Percentiles rank a stretch among this genome's conserved stretches.
Conservation (phyloP, 805 yeast species). For the Candida lessepsii region DNA sequence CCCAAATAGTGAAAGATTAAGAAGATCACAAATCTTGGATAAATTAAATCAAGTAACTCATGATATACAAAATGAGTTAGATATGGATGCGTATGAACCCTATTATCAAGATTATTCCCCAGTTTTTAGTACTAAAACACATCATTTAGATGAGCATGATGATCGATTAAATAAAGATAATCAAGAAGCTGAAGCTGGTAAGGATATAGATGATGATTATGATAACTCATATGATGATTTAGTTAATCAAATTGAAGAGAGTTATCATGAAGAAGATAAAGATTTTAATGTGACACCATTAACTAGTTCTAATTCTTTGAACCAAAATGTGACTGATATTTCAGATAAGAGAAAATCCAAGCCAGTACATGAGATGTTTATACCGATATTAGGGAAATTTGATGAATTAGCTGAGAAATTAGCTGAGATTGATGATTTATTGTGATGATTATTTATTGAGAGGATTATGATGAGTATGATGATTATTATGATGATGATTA, state of each 20-base stretch:
- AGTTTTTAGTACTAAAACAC: neutral
- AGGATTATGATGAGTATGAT: too few species aligned
- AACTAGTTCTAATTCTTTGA: conserved; percentile 34
- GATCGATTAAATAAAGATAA: conserved; percentile 19
- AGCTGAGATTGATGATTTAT: conserved; percentile 33
- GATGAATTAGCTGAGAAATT: conserved; percentile 43
- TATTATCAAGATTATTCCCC: conserved; percentile 2
- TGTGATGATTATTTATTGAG: too few species aligned
- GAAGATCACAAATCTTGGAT: conserved; percentile 39
- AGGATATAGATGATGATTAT: neutral
- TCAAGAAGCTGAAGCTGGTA: conserved; percentile 17
- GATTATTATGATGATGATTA: too few species aligned
- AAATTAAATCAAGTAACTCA: conserved; percentile 38
- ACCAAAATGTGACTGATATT: conserved; percentile 29
- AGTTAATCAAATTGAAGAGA: conserved; percentile 13
- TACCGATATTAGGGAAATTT: conserved; percentile 53
- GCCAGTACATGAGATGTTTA: conserved; percentile 52
- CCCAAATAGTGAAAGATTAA: conserved; percentile 19
- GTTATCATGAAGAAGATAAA: conserved; percentile 15
- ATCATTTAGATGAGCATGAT: conserved; percentile 14
- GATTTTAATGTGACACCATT: conserved; percentile 29
- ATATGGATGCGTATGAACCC: conserved; percentile 14
- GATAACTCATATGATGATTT: conserved; percentile 10
- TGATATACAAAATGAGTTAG: conserved; percentile 33
- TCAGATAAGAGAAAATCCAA: conserved; percentile 28